Evolutionary conservation across 441 rosid species (phyloP), one percentile per base, ranked within the genome.

Genomic region (Cnidoscolus chayamansa): DNA sequence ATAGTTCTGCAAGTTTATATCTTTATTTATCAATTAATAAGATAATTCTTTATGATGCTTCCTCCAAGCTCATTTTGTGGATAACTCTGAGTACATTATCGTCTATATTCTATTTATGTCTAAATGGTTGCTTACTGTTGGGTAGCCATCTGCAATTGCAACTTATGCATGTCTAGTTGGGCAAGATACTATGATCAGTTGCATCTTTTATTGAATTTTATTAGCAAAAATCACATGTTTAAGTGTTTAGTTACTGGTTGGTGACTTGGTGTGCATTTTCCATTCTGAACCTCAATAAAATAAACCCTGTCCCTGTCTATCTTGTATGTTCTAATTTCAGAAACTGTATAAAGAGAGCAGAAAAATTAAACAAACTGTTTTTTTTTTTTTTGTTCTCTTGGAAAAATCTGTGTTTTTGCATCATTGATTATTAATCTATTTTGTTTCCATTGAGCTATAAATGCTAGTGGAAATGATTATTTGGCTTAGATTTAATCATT

Each of bases 1-100:
- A 48, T 69, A 9, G 50, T 40, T 66, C 20, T 74, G 35, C 35
- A 43, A 70, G 31, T 68, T 67, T 32, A 65, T 60, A 10, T 75
- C 13, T 66, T 45, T 19, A 25, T 72, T 55, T 25, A 19, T 55
- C 40, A 20, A 40, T 64, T 50, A 53, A 55, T 68, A 57, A 32
- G 32, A 69, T 68, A 25, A 25, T 25, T 25, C 25, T 25, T 25
- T 25, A 40, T 72, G 45, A 45, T 53, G 31, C 51, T 54, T 37
- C 58, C 57, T 66, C 40, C 40, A 9, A 50, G 11, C 19, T 32
- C 19, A 16, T 48, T 15, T 32, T 32, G 51, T 43, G 30, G 72
- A 20, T 10, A 56, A 32, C 25, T 45, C 32, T 48, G 25, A 7
- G 17, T 3, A 9, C 15, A 54, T 49, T 50, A 25, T 53, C 62